phyloP scores from a whole-genome alignment of 345 rosid genomes.

The Euclidium syriacum region DNA sequence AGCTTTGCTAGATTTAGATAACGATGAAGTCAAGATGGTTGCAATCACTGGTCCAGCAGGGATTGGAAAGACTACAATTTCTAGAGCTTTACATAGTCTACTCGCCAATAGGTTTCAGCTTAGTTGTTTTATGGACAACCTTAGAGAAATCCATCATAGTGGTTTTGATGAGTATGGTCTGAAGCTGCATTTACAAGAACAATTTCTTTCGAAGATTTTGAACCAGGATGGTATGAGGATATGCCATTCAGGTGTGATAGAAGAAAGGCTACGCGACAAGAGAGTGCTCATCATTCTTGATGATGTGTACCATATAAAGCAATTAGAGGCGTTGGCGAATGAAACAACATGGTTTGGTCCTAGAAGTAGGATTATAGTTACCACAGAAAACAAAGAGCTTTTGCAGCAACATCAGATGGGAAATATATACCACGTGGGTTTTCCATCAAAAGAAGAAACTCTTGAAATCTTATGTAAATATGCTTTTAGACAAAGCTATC shows the following conservation, averaged over 20 bases:
- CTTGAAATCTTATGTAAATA: background rate
- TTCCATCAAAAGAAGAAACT: background rate
- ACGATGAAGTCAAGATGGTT: background rate
- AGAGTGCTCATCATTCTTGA: slow-evolving; percentile 40
- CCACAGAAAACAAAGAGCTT: slow-evolving; percentile 40
- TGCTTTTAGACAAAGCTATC: background rate
- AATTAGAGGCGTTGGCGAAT: slow-evolving; percentile 40
- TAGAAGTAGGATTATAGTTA: slow-evolving; percentile 46
- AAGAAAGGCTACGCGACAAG: background rate
- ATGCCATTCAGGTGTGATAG: background rate
- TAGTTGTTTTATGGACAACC: background rate
- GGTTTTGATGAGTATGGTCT: background rate
- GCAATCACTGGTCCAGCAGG: background rate
- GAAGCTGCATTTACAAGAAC: background rate
- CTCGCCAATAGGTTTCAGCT: background rate
- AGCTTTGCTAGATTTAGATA: background rate
- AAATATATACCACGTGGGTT: background rate
- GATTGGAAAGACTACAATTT: background rate
- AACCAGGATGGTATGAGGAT: background rate
- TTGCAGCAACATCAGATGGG: background rate
- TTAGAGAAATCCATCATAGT: background rate
- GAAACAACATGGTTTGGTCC: slow-evolving; percentile 31
- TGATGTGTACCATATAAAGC: slow-evolving; percentile 37
- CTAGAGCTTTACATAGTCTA: background rate
- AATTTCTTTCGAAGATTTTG: background rate